Conservation (phyloP, 1,284 basidiomycete species). For the Pseudozyma sp. region DNA sequence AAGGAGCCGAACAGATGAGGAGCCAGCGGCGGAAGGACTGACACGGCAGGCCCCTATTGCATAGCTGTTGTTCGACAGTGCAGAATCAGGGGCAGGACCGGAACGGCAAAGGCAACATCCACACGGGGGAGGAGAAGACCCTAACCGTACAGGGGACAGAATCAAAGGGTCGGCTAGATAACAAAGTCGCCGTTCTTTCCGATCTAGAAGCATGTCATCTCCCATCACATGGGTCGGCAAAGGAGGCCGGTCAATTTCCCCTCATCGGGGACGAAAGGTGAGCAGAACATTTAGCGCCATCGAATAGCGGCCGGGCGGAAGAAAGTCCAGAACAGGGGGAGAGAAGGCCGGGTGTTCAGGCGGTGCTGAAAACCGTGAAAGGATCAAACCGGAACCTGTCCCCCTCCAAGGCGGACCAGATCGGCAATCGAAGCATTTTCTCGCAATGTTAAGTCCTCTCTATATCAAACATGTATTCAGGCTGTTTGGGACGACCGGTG, state of each 20-base stretch:
- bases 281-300: not conserved
- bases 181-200: conserved; percentile 5
- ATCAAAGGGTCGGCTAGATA: conserved; percentile 9
- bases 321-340: not conserved
- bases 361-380: conserved; percentile 1
- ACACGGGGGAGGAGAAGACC: too few relatives aligned
- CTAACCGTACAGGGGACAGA: not conserved
- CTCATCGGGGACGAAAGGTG: too few relatives aligned
- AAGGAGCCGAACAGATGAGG: too few relatives aligned
- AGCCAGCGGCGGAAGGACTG: too few relatives aligned
- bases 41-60: too few relatives aligned
- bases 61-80: too few relatives aligned
- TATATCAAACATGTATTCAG: too few relatives aligned
- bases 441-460: not conserved
- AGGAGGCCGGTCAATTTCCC: not conserved
- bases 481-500: too few relatives aligned
- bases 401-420: not conserved
- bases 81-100: too few relatives aligned
- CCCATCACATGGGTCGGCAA: not conserved
- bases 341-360: not conserved
- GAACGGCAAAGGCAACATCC: too few relatives aligned
- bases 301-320: not conserved
- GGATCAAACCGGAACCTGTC: not conserved
- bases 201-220: not conserved
- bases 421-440: not conserved